A percentile compares a stretch with the other conserved stretches of the same genome.
phyloP scores from a whole-genome alignment of 2,329 filamentous ascomycete genomes.

The Westerdykella aurantiaca region DNA sequence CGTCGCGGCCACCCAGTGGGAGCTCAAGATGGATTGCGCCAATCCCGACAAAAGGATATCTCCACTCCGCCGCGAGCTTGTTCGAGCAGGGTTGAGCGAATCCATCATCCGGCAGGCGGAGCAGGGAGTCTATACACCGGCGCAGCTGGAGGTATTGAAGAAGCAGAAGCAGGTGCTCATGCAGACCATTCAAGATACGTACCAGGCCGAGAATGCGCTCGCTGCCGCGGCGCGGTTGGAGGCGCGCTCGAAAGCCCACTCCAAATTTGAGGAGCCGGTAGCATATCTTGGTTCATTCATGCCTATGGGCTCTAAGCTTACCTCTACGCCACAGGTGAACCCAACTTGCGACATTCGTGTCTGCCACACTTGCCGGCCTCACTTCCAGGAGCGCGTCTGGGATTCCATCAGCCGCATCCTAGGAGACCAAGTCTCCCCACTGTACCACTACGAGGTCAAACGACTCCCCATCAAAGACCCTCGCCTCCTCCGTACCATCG shows the following conservation, averaged over 20 bases:
- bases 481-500: constrained; percentile 31
- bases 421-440: constrained; percentile 28
- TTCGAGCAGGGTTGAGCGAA: constrained; percentile 24
- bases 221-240: no score
- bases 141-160: constrained; percentile 29
- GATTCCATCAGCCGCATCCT: constrained; percentile 43
- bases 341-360: constrained; percentile 40
- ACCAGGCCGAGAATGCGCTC: constrained; percentile 7
- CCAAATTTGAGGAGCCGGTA: no score
- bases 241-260: no score
- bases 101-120: constrained; percentile 32
- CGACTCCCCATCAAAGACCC: constrained; percentile 35
- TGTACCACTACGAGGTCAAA: constrained; percentile 27
- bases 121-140: constrained; percentile 27
- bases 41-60: constrained; percentile 9
- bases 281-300: no score
- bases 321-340: no score
- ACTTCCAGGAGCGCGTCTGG: constrained; percentile 44
- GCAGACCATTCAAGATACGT: constrained; percentile 19
- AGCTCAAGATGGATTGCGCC: no score
- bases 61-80: constrained; percentile 21
- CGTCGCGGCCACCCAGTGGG: no score
- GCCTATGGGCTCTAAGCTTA: no score
- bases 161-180: constrained; percentile 27
- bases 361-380: constrained; percentile 48